Base-by-base conservation (phyloP, 306 rosid species). In the Dalbergia oliveri region DNA sequence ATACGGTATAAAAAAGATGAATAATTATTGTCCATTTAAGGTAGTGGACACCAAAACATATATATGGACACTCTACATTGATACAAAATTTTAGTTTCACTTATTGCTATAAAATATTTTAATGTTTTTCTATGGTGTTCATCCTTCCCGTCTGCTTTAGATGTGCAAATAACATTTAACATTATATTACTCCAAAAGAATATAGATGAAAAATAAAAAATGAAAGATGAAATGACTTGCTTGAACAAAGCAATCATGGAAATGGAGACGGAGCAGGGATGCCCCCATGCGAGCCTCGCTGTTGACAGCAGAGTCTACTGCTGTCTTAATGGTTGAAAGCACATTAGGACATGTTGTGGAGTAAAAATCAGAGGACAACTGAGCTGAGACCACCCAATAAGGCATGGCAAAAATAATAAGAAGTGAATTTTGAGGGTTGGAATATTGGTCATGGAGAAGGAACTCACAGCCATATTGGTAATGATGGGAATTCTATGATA, bases 191-290 rank as follows among this genome's bases (percentile, higher is more conserved):
- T 26, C 31, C 31, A 37, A 6, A 37, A 37, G 41, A 37, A 37
- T 37, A 37, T 37, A 37, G 7, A 6, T 37, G 41, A 37, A 37
- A 37, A 51, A 23, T 44, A 10, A 70, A 31, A 60, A 19, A n/a
- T 11, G 14, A 49, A n/a, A 37, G 34, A 41, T 39, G 23, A 26
- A 64, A 63, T 0, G 75, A 84, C 91, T 88, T 89, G 83, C 97
- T 78, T 88, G 86, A 72, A 91, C 97, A 87, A 91, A 91, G 79
- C 94, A 89, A 66, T 91, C 97, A 37, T 89, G 97, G 58, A 91
- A 91, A 69, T 91, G 94, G 16, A 91, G 94, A 57, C 97, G 97
- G 15, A 91, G 94, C 21, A 91, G 41, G n/a, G 92, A 89, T 0
- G 97, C 94, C 3, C 97, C 97, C 97, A 89, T 89, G 66, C 97